Evolutionary conservation across 306 rosid genomes (phyloP), one percentile per base, ranked within the genome.

Genomic region (Aeschynomene evenia): DNA sequence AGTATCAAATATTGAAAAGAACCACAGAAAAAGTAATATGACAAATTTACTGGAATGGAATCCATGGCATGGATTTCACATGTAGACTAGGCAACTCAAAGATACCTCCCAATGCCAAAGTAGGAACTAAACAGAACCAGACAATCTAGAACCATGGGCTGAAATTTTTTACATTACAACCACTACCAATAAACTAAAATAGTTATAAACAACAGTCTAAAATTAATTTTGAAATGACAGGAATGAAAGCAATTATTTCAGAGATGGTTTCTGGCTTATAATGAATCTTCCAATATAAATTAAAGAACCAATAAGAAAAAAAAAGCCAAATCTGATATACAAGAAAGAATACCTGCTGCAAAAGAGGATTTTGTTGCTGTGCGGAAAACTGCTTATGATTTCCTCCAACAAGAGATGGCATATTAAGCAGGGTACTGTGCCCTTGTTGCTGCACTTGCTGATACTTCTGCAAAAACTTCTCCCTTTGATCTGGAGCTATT

Each of bases 361-460:
- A 76, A 49, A 88, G 93, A 42, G 96, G 89, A 74, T 83, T 94
- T 79, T 82, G 98, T 70, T 86, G 96, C 63, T 85, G 98, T 5
- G 87, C 64, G 74, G 96, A 76, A 84, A 90, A 91, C 73, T 87
- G 98, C 82, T 87, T 91, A 68, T 81, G 89, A 79, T 86, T 89
- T 77, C 91, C 92, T n/a, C 91, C 96, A 59, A 77, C 70, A 72
- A 89, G 89, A 72, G 96, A 40, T 19, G 91, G 86, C 91, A 93
- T 88, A 67, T 84, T 82, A 63, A 84, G 97, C 66, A 93, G 84
- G 79, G 86, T 86, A 70, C 83, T 77, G 50, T 86, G 92, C 68
- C 95, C 92, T 70, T 93, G 98, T 78, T 89, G 97, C 85, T 91
- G 97, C 75, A 94, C 96, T 80, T 94, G 97, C 73, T 94, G 97